phyloP scores from a whole-genome alignment of 1,284 basidiomycete genomes.

The Xanthoconium separans region DNA sequence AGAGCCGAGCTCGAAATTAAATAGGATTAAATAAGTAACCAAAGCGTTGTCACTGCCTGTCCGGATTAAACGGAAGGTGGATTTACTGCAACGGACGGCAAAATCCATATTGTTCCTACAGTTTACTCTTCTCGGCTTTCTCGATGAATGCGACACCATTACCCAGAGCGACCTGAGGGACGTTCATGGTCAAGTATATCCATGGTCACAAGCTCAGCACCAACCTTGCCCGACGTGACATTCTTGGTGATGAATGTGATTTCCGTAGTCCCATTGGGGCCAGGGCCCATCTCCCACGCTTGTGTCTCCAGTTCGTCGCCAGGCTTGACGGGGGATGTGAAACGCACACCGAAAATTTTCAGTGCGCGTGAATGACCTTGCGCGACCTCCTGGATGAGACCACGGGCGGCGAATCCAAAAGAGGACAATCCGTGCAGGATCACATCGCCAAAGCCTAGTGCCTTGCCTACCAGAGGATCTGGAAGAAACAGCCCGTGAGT shows the following conservation, averaged over 20 bases:
- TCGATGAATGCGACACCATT: slow-evolving; percentile 60
- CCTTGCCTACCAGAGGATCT: slow-evolving; percentile 73
- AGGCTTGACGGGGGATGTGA: slow-evolving; percentile 79
- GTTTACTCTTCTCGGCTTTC: slow-evolving; percentile 51
- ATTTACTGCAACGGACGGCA: not conserved
- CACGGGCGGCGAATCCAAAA: slow-evolving; percentile 77
- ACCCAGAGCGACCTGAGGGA: slow-evolving; percentile 48
- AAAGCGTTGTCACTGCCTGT: not conserved
- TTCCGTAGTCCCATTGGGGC: slow-evolving; percentile 64
- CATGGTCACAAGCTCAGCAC: slow-evolving; percentile 8
- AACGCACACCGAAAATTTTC: slow-evolving; percentile 66
- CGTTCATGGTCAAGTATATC: not conserved
- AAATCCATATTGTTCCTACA: too few relatives aligned
- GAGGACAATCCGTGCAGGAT: slow-evolving; percentile 82
- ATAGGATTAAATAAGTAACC: slow-evolving; percentile 2
- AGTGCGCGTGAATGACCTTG: slow-evolving; percentile 59
- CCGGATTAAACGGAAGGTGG: not conserved
- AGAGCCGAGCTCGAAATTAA: slow-evolving; percentile 11
- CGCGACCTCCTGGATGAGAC: slow-evolving; percentile 61
- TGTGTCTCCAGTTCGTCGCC: slow-evolving; percentile 77
- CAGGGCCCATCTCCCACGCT: slow-evolving; percentile 73
- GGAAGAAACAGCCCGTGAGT: not conserved
- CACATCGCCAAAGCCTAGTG: slow-evolving; percentile 73
- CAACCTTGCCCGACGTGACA: slow-evolving; percentile 64
- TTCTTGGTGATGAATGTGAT: slow-evolving; percentile 74